Evolutionary conservation across 164 flowering plant species (phyloP).

Genomic region (Vitis rupestris): DNA sequence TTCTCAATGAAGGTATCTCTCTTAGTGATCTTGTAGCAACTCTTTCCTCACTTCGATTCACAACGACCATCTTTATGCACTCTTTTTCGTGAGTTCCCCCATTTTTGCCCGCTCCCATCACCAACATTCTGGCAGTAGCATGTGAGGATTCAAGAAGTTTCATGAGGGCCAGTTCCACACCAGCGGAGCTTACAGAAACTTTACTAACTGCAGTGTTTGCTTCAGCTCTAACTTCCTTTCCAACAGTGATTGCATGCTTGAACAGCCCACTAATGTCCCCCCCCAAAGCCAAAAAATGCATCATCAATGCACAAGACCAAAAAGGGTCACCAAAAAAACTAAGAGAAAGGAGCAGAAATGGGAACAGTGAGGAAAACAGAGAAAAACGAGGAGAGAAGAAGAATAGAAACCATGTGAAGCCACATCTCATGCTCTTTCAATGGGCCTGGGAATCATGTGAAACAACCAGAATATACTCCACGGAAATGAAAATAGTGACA

Average conservation of each 20-base stretch:
- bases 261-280: conserved; percentile 88
- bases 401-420: too few relatives aligned
- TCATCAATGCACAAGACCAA: too few relatives aligned
- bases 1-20: too few relatives aligned
- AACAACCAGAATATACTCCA: too few relatives aligned
- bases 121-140: conserved; percentile 67
- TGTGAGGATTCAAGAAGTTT: conserved; percentile 76
- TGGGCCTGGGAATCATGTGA: too few relatives aligned
- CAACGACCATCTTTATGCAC: conserved; percentile 85
- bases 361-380: too few relatives aligned
- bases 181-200: conserved; percentile 99
- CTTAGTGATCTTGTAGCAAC: conserved; percentile 43
- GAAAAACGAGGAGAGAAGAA: too few relatives aligned
- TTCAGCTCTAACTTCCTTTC: conserved; percentile 88
- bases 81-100: conserved; percentile 99
- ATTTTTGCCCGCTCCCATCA: conserved; percentile 96
- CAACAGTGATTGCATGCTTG: conserved; percentile 90
- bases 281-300: conserved; percentile 65
- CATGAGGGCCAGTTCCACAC: conserved; percentile 91
- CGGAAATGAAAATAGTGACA: too few relatives aligned
- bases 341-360: too few relatives aligned
- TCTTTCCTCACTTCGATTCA: conserved; percentile 80
- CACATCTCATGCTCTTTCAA: too few relatives aligned
- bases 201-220: conserved; percentile 91
- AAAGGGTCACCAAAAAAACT: too few relatives aligned